Base-by-base conservation (phyloP, 139 green algal species). In the Pseudopediastrum boryanum region DNA sequence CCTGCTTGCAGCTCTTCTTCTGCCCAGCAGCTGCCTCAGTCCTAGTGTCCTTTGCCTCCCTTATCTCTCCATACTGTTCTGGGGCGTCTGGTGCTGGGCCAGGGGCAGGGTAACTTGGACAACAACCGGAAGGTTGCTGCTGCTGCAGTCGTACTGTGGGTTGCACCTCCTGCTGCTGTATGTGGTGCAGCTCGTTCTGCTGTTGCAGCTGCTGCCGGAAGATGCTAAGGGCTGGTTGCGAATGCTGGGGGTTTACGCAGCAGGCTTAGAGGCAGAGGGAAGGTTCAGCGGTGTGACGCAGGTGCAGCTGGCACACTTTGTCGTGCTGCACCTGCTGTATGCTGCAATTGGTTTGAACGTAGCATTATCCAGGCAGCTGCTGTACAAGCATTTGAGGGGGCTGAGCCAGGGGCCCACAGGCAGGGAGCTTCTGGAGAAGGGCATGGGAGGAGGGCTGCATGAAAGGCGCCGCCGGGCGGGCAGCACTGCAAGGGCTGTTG, bases 161-260 rank as follows among this genome's bases (percentile, higher is more conserved):
- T 3, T 43, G 27, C 72, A 78, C 33, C 16, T 78, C 2, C 36
- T 78, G 71, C 71, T 78, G n/a, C 38, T 78, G 52, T 78, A 78
- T 31, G 7, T 70, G 29, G 36, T 56, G 48, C 71, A 78, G 39
- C 35, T 13, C 48, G 48, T 78, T 51, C 70, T n/a, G 51, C 36
- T 52, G 38, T 39, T 78, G 54, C 71, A 70, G 54, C 41, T 42
- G 25, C 21, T 42, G 46, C 23, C 36, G 23, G 7, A 41, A 59
- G 13, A 8, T 58, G 23, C 19, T 71, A 8, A 71, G 27, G 41
- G 54, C 68, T 59, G 41, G 16, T 19, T 58, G 19, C 48, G 19
- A 58, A 16, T 69, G 21, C 38, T 68, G n/a, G 54, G 71, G 4
- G 10, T 68, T 2, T 69, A 79, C 36, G 61, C n/a, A 35, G 10